Conservation (phyloP, 2,329 filamentous ascomycete genomes). For the Paramyrothecium sp. region DNA sequence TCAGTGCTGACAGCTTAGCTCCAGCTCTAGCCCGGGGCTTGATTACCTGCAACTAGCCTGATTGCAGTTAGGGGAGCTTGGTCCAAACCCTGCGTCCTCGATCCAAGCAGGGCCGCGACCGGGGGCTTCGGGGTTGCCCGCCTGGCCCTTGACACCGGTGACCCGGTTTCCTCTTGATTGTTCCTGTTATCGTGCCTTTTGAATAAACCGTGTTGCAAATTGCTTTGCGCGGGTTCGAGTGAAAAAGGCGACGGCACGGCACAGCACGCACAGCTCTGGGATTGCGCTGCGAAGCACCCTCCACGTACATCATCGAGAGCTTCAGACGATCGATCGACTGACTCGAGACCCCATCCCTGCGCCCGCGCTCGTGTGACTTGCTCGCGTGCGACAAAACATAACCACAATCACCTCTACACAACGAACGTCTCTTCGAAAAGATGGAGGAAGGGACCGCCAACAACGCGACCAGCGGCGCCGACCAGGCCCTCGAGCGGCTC, state of each 20-base stretch:
- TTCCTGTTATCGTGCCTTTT: neutral
- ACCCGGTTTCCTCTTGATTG: neutral
- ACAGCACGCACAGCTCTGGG: no score
- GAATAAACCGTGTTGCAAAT: neutral
- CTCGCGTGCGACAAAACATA: neutral
- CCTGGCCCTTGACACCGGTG: neutral
- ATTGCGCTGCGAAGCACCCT: neutral
- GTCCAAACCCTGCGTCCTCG: neutral
- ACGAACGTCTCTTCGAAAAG: neutral
- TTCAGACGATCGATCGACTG: neutral
- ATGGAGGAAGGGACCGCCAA: slow-evolving; percentile 9
- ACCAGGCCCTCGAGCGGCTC: slow-evolving; percentile 43
- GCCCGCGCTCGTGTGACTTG: neutral
- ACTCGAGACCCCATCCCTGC: neutral
- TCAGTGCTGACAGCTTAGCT: neutral
- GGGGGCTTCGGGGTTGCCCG: neutral
- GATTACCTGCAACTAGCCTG: neutral
- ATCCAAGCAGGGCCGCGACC: neutral
- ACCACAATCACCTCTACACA: neutral
- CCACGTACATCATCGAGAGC: neutral
- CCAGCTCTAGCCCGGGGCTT: neutral
- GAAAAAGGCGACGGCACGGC: neutral
- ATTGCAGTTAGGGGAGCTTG: neutral
- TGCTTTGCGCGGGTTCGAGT: neutral
- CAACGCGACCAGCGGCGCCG: slow-evolving; percentile 25